Evolutionary conservation across 2,329 filamentous ascomycete species (phyloP).

Genomic region (Epichloe festucae): DNA sequence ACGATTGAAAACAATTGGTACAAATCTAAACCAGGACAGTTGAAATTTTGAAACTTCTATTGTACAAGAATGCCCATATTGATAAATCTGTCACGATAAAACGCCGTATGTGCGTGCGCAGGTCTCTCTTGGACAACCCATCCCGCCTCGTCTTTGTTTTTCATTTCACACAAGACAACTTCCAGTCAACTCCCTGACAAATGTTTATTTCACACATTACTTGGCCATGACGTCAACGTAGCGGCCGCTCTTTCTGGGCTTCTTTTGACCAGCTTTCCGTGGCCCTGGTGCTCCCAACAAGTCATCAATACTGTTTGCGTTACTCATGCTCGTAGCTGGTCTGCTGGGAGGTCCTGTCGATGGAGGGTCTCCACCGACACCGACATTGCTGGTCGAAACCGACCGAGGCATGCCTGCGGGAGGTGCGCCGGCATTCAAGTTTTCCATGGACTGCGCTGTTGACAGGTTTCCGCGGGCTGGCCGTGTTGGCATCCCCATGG

Average conservation of each 20-base stretch:
- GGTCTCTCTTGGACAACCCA: neutral
- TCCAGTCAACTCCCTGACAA: too few relatives aligned
- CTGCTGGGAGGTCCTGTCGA: slow-evolving; percentile 46
- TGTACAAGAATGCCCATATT: slow-evolving; percentile 4
- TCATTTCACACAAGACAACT: neutral
- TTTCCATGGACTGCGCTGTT: slow-evolving; percentile 2
- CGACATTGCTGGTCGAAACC: slow-evolving; percentile 31
- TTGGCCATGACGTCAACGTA: slow-evolving; percentile 97
- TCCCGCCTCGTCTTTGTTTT: neutral
- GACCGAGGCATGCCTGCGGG: slow-evolving; percentile 33
- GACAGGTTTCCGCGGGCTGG: neutral
- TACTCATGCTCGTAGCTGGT: slow-evolving; percentile 72
- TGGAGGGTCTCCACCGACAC: slow-evolving; percentile 19
- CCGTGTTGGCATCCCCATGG: slow-evolving; percentile 16
- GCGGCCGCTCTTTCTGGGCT: slow-evolving; percentile 67
- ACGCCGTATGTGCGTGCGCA: slow-evolving; percentile 1
- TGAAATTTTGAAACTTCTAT: neutral
- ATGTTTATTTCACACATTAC: slow-evolving; percentile 13
- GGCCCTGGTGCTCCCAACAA: slow-evolving; percentile 63
- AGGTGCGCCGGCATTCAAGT: slow-evolving; percentile 23
- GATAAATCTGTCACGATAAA: neutral
- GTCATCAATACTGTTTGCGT: slow-evolving; percentile 91
- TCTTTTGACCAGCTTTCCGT: slow-evolving; percentile 52
- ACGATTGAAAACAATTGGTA: neutral
- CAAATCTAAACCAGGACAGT: neutral